Base-by-base conservation (phyloP, 768 basidiomycete genomes). In the Termitomyces eurrhizus region DNA sequence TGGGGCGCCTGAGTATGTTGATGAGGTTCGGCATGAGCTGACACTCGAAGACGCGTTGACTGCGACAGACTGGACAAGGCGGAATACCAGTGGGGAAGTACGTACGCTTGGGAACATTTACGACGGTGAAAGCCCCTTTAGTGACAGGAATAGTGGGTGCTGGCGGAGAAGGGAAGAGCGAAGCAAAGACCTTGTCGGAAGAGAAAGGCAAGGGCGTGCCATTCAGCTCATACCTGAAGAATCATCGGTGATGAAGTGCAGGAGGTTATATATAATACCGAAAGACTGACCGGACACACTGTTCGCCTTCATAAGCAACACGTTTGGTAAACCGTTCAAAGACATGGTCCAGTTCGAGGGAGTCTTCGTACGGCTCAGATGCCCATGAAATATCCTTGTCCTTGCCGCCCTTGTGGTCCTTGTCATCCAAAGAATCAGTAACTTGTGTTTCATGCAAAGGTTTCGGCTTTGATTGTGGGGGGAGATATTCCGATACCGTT, bases 21-120 rank as follows among this genome's bases (percentile, higher is more conserved):
- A 98, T 94, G 56, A 98, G 76, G 69, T 94, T 93, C 2, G 96
- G 96, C 86, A 95, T 96, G 56, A 98, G 78, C 72, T 98, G 96
- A 67, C 90, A 90, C 71, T 98, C 96, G 71, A 97, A 98, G 24
- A 88, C 82, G 16, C 93, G 83, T 48, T 75, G 76, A 3, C 83
- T 78, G 41, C 78, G 75, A 75, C 96, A 98, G 14, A 74, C 67
- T 2, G 85, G 78, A 70, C 96, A 98, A 0, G 72, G 62, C 0
- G 89, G 85, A 35, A 94, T 75, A 8, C 78, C 72, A 0, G 77
- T 67, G 4, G 85, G 74, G 49, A 78, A 72, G 73, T 88, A 97
- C 0, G 74, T 74, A 46, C 85, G 79, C 65, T 80, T 83, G 42
- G 72, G 70, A 2, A 77, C 64, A 12, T 73, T 76, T 0, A 76